Base-by-base conservation (phyloP, 169 alveolate genomes). In the Theileria orientalis region DNA sequence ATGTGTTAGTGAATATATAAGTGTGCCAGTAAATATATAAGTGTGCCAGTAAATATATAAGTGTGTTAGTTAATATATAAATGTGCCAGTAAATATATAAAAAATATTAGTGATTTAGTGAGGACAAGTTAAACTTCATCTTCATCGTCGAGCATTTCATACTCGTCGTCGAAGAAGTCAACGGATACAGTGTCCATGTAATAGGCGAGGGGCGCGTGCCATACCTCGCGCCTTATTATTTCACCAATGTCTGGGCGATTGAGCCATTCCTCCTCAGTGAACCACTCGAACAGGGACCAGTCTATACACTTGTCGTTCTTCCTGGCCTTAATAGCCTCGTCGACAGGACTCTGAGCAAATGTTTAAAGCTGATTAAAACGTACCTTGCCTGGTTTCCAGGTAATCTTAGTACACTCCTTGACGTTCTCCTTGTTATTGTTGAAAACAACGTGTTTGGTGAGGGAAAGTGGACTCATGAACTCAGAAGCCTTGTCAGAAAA, bases 151-250 rank as follows among this genome's bases (percentile, higher is more conserved):
- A 79, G 74, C 62, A 87, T 87, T 37, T 84, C 91, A 44, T 85
- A 93, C 35, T 90, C 95, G 51, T 83, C 90, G 42, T 87, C 94
- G 13, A 83, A 89, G 61, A 72, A 83, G 40, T 83, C 91, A 23
- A 88, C 90, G 46, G 91, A 62, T 16, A 82, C 85, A 9, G 84
- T 82, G 8, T 89, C 94, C 54, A 85, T 44, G 64, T 90, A 93
- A 69, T 91, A 92, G 16, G 95, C 89, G 27, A 93, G 85, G 14
- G 97, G 97, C 0, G 94, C 93, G 78, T 92, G 97, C 94, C 94
- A 93, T n/a, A 93, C 84, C 71, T 93, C 97, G 74, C 97, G 67
- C 59, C 97, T 68, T n/a, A 93, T 84, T 0, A 93, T 84, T 74
- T 93, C 97, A 0, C 97, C 97, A 25, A 93, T 85, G 63, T 93